A percentile compares a stretch with the other conserved stretches of the same genome.
These are phyloP conservation scores for Rhizopus sp. DNA, from an alignment of 371 early-diverging fungal genomes.

Conservation along the genomic window DNA sequence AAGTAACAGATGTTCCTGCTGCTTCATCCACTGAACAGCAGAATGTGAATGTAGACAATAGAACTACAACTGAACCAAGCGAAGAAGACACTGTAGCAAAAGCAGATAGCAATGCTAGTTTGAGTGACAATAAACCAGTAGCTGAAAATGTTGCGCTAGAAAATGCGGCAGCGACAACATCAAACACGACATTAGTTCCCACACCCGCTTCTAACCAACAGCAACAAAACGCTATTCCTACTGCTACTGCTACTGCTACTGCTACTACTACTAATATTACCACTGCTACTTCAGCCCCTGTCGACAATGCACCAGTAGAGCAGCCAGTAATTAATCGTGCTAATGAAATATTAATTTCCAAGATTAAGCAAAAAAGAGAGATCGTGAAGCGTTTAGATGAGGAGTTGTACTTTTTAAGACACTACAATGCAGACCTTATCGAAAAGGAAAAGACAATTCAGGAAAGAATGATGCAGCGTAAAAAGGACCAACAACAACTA, in stretches of 20 bases:
- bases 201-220: too few species aligned
- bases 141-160: background rate
- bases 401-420: conserved; percentile 16
- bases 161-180: background rate
- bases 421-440: conserved; percentile 12
- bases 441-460: conserved; percentile 12
- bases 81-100: background rate
- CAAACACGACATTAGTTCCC: background rate
- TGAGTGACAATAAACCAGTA: background rate
- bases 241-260: background rate
- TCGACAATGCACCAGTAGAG: background rate
- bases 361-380: conserved; percentile 21
- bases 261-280: background rate
- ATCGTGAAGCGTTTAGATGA: conserved; percentile 16
- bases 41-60: too few species aligned
- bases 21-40: too few species aligned
- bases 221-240: background rate
- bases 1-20: too few species aligned
- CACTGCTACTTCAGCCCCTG: background rate
- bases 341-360: conserved; percentile 6
- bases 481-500: conserved; percentile 35
- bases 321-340: conserved; percentile 1
- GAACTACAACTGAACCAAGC: too few species aligned
- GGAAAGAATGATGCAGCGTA: conserved; percentile 20
- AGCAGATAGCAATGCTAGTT: conserved; percentile 9